phyloP scores from a whole-genome alignment of 2,329 filamentous ascomycete species.

The Cladosporium sp. region DNA sequence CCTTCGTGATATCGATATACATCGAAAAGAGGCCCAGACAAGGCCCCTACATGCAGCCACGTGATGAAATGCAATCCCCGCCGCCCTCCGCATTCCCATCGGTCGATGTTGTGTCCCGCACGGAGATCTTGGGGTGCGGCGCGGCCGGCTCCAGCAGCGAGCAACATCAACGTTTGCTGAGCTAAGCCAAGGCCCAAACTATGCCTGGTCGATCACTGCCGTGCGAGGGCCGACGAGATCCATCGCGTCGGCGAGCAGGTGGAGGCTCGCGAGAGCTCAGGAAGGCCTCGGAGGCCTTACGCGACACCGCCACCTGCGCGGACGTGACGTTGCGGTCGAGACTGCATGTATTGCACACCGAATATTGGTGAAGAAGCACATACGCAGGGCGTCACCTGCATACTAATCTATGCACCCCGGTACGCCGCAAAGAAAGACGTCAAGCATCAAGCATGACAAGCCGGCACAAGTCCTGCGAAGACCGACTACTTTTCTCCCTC shows the following conservation, averaged over 20 bases:
- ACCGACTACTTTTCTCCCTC: conserved; percentile 12
- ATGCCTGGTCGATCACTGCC: conserved; percentile 14
- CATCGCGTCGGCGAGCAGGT: conserved; percentile 3
- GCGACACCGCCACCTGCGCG: conserved; percentile 15
- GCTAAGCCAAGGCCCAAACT: conserved; percentile 17
- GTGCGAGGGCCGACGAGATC: conserved; percentile 10
- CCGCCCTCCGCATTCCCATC: conserved; percentile 13
- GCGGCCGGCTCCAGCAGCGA: conserved; percentile 3
- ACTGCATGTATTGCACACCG: background rate
- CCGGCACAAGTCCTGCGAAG: conserved; percentile 5
- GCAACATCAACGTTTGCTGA: conserved; percentile 4
- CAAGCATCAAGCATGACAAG: conserved; percentile 18
- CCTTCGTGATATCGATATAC: background rate
- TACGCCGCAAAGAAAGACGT: conserved; percentile 6
- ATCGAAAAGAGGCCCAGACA: background rate
- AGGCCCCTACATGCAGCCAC: background rate
- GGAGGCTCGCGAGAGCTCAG: conserved; percentile 2
- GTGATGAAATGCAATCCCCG: background rate
- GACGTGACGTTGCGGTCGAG: background rate
- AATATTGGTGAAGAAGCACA: background rate
- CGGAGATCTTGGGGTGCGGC: conserved; percentile 17
- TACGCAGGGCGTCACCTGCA: background rate
- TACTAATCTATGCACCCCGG: background rate
- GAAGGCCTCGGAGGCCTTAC: background rate
- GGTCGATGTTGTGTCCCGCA: conserved; percentile 15